Evolutionary conservation across 345 rosid genomes (phyloP).

Genomic region (Salix suchowensis): DNA sequence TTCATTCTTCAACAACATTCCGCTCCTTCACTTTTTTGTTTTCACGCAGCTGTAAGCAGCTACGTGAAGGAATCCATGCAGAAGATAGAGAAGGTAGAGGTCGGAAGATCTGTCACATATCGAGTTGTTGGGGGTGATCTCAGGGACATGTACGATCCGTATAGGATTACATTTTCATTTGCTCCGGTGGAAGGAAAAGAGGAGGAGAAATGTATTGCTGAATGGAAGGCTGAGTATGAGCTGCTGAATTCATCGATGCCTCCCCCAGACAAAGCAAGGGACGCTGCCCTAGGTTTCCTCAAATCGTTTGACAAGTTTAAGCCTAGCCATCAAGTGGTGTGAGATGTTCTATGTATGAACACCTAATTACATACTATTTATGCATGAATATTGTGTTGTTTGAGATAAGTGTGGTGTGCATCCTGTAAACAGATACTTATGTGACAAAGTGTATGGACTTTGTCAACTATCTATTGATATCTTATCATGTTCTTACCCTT

Average conservation of each 20-base stretch:
- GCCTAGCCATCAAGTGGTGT: background rate
- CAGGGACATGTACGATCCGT: constrained; percentile 32
- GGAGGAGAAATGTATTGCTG: constrained; percentile 28
- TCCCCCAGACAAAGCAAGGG: constrained; percentile 37
- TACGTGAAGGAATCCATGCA: constrained; percentile 40
- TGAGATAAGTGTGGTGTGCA: no score
- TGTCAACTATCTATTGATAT: no score
- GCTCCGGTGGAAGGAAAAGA: constrained; percentile 24
- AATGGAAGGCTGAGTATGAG: constrained; percentile 37
- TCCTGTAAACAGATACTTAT: no score
- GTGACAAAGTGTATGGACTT: no score
- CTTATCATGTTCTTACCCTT: no score
- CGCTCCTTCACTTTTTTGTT: background rate
- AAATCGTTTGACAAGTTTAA: constrained; percentile 30
- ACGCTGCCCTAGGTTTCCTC: constrained; percentile 39
- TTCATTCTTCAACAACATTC: no score
- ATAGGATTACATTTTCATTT: constrained; percentile 37
- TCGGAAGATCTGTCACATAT: constrained; percentile 36
- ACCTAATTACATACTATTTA: no score
- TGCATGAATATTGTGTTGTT: no score
- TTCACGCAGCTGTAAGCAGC: constrained; percentile 24
- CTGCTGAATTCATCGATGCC: constrained; percentile 23
- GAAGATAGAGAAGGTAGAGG: constrained; percentile 35
- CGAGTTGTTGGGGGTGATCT: constrained; percentile 33
- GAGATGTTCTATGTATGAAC: no score